Conservation (phyloP, 306 rosid species). For the Begonia peltatifolia region DNA sequence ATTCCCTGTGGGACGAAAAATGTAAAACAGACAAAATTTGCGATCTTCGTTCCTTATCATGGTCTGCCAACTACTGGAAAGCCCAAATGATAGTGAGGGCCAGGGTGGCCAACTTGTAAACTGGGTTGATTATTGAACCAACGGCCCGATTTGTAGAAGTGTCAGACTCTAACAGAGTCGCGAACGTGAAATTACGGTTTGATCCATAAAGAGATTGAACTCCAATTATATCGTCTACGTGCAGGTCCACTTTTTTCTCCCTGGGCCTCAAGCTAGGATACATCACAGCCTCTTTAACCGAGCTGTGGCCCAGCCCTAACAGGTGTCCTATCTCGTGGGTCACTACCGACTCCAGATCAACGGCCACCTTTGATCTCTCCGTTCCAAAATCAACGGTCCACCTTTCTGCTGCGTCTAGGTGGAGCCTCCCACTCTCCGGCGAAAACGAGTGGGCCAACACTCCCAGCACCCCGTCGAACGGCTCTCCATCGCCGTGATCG, state of each 20-base stretch:
- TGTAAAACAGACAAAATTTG: too few species aligned
- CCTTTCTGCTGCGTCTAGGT: slow-evolving; percentile 75
- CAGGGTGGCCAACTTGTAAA: too few species aligned
- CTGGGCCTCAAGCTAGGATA: slow-evolving; percentile 69
- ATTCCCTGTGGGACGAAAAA: too few species aligned
- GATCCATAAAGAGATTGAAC: slow-evolving; percentile 72
- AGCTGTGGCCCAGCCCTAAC: slow-evolving; percentile 66
- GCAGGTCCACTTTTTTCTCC: slow-evolving; percentile 45
- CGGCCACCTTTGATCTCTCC: slow-evolving; percentile 45
- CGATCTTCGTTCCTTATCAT: too few species aligned
- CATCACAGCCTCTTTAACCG: slow-evolving; percentile 57
- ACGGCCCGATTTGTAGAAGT: slow-evolving; percentile 25
- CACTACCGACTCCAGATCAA: slow-evolving; percentile 78
- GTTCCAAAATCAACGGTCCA: slow-evolving; percentile 48
- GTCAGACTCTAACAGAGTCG: slow-evolving; percentile 38
- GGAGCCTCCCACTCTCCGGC: slow-evolving; percentile 63
- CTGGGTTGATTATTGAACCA: slow-evolving; percentile 3
- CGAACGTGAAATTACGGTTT: slow-evolving; percentile 42
- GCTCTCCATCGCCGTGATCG: slow-evolving; percentile 72
- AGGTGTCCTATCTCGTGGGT: slow-evolving; percentile 82
- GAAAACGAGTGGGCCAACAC: slow-evolving; percentile 70
- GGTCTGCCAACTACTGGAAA: too few species aligned
- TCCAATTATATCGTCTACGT: slow-evolving; percentile 52
- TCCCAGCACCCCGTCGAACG: slow-evolving; percentile 60
- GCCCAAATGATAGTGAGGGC: too few species aligned